Conservation (phyloP, 2,329 filamentous ascomycete genomes). For the Botrytis medusae region DNA sequence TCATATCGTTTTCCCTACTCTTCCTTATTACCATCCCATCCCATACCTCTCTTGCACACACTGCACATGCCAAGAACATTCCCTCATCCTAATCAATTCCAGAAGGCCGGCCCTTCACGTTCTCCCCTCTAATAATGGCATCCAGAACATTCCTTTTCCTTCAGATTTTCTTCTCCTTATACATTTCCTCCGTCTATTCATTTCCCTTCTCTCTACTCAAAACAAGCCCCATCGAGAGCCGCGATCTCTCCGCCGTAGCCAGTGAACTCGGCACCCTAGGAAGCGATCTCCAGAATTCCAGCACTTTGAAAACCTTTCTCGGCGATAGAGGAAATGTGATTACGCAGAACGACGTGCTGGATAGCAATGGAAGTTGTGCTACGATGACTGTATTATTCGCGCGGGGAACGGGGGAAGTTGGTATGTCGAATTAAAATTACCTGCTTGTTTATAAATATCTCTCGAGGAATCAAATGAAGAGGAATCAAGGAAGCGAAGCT, state of each 20-base stretch:
- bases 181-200: background rate
- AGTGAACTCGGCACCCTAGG: slow-evolving; percentile 12
- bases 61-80: background rate
- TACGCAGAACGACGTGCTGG: slow-evolving; percentile 14
- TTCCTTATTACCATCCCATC: background rate
- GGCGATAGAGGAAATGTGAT: slow-evolving; percentile 15
- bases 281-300: slow-evolving; percentile 10
- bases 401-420: slow-evolving; percentile 32
- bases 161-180: background rate
- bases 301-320: background rate
- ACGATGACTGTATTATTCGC: slow-evolving; percentile 36
- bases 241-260: slow-evolving; percentile 10
- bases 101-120: background rate
- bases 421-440: slow-evolving; percentile 21
- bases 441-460: background rate
- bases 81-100: background rate
- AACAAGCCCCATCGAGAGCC: background rate
- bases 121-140: background rate
- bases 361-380: slow-evolving; percentile 31
- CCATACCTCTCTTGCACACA: background rate
- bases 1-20: background rate
- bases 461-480: background rate
- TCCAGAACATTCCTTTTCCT: background rate
- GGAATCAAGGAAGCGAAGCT: background rate
- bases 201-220: background rate